Evolutionary conservation across 257 asterid species (phyloP).

Genomic region (Apocynum venetum): DNA sequence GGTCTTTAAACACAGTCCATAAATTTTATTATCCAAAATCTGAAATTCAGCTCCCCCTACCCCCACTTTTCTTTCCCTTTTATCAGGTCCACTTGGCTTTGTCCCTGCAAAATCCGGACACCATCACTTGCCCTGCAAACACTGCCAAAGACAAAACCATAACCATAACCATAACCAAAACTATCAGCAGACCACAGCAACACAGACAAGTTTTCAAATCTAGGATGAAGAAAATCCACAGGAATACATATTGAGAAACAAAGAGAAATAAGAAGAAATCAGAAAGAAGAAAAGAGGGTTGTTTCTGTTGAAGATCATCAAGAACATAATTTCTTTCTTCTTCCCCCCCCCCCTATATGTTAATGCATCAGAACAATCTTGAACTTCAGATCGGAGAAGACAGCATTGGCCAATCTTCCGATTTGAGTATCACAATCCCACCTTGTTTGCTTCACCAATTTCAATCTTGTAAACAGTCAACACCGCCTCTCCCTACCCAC

Average conservation of each 20-base stretch:
- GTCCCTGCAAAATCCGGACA: slow-evolving; percentile 20
- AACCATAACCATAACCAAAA: slow-evolving; percentile 2
- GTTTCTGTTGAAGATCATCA: neutral
- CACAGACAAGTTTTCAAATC: slow-evolving; percentile 1
- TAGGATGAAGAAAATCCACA: slow-evolving; percentile 1
- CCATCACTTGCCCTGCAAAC: slow-evolving; percentile 15
- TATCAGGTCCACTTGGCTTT: slow-evolving; percentile 17
- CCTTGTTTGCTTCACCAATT: slow-evolving; percentile 10
- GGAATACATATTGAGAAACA: neutral
- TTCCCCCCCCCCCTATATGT: slow-evolving; percentile 1
- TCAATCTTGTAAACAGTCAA: slow-evolving; percentile 11
- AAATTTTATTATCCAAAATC: slow-evolving; percentile 12
- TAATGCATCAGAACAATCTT: slow-evolving; percentile 29
- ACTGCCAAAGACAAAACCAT: slow-evolving; percentile 13
- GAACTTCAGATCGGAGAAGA: slow-evolving; percentile 29
- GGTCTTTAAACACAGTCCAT: slow-evolving; percentile 1
- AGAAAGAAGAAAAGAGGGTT: neutral
- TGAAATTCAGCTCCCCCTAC: slow-evolving; percentile 18
- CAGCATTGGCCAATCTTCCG: slow-evolving; percentile 21
- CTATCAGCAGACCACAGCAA: slow-evolving; percentile 8
- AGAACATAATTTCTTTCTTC: neutral
- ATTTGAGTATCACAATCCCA: slow-evolving; percentile 17
- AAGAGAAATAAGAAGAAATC: neutral
- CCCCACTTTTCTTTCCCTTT: slow-evolving; percentile 19
- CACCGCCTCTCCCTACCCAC: slow-evolving; percentile 11